Conservation (phyloP, 805 yeast species). For the Yueomyces sp. region DNA sequence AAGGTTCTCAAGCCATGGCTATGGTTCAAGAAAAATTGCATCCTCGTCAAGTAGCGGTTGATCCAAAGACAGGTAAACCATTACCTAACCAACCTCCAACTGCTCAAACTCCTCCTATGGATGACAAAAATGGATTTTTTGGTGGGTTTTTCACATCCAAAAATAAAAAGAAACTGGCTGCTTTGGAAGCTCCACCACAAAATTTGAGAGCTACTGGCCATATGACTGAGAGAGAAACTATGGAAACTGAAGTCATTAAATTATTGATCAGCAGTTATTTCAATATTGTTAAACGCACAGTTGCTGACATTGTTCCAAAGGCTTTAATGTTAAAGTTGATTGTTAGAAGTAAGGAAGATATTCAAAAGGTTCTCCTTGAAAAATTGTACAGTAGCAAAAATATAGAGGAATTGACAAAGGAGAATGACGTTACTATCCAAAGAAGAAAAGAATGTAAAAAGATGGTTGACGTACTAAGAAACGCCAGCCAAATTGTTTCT, state of each 20-base stretch:
- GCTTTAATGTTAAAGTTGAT: slow-evolving; percentile 90
- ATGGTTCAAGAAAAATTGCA: slow-evolving; percentile 77
- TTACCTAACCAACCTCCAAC: slow-evolving; percentile 30
- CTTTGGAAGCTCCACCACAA: slow-evolving; percentile 96
- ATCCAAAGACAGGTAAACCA: slow-evolving; percentile 85
- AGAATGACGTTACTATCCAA: slow-evolving; percentile 83
- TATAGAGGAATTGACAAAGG: slow-evolving; percentile 69
- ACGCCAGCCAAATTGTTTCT: slow-evolving; percentile 80
- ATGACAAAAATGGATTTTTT: slow-evolving; percentile 66
- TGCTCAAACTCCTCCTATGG: slow-evolving; percentile 19
- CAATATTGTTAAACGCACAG: slow-evolving; percentile 83
- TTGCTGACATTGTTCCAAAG: slow-evolving; percentile 89
- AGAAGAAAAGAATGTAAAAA: slow-evolving; percentile 88
- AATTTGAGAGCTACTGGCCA: slow-evolving; percentile 83
- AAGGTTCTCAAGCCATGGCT: slow-evolving; percentile 90
- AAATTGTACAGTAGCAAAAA: slow-evolving; percentile 62
- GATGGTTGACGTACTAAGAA: slow-evolving; percentile 85
- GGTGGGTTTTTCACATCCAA: slow-evolving; percentile 90
- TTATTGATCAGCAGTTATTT: slow-evolving; percentile 81
- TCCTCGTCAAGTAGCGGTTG: slow-evolving; percentile 60
- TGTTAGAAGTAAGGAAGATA: slow-evolving; percentile 67
- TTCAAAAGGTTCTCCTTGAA: slow-evolving; percentile 81
- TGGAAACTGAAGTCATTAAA: slow-evolving; percentile 96
- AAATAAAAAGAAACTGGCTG: slow-evolving; percentile 85
- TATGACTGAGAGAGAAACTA: slow-evolving; percentile 87